phyloP scores from a whole-genome alignment of 73 alveolate genomes.

The Effrenium voratum region DNA sequence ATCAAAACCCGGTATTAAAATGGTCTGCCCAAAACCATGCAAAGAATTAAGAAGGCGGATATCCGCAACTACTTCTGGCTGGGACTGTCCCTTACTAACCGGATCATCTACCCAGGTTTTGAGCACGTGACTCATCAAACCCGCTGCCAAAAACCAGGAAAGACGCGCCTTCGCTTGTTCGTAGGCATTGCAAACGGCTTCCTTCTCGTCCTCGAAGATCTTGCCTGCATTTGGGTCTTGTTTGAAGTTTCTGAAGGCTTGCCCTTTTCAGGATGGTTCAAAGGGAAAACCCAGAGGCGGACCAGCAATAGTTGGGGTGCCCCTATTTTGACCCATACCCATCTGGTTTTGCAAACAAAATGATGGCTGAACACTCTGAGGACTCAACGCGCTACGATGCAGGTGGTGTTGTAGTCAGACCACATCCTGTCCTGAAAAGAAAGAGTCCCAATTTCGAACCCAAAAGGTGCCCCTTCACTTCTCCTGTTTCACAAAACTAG shows the following conservation, averaged over 20 bases:
- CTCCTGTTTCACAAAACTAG: neutral
- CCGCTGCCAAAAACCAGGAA: no score
- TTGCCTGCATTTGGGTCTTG: neutral
- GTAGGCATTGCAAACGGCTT: slow-evolving; percentile 63
- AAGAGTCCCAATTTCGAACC: no score
- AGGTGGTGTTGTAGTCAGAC: slow-evolving; percentile 60
- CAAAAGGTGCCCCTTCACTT: no score
- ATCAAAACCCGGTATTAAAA: no score
- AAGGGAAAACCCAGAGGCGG: neutral
- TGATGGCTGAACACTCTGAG: neutral
- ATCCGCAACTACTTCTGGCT: no score
- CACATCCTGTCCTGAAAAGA: slow-evolving; percentile 53
- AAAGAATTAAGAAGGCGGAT: no score
- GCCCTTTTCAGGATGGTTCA: no score
- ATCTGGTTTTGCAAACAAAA: neutral
- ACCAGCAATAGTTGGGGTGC: neutral
- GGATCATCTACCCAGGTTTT: no score
- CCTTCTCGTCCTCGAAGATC: slow-evolving; percentile 58
- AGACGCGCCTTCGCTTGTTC: slow-evolving; percentile 24
- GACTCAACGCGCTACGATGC: slow-evolving; percentile 40
- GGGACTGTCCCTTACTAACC: no score
- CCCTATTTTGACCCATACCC: neutral
- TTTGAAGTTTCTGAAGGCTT: neutral
- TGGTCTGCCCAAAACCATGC: no score
- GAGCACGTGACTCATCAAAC: no score